These are phyloP conservation scores for Punctularia strigosozonata DNA, from an alignment of 768 basidiomycete genomes.

Conservation along the genomic window DNA sequence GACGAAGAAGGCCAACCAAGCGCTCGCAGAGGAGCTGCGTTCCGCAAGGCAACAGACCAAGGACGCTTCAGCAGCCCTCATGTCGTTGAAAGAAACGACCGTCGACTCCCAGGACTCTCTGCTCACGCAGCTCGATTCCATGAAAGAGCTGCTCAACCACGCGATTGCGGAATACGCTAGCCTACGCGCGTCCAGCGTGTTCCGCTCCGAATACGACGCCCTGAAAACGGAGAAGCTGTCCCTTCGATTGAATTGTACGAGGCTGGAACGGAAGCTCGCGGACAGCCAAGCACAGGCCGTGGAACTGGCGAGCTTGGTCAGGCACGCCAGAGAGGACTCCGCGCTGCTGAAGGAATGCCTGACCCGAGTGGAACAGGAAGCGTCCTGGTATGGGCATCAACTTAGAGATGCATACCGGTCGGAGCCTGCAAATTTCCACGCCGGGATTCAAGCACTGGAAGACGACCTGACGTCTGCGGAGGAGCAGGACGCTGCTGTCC, in stretches of 20 bases:
- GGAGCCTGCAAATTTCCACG: background rate
- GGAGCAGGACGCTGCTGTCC: background rate
- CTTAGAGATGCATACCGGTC: background rate
- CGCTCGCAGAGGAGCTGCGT: no score
- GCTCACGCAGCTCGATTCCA: no score
- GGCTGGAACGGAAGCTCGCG: conserved; percentile 56
- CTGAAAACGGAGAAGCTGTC: conserved; percentile 29
- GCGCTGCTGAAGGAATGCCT: conserved; percentile 21
- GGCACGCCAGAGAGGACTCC: conserved; percentile 44
- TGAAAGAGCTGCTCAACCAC: conserved; percentile 10
- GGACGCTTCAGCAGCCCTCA: no score
- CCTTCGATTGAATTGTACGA: conserved; percentile 30
- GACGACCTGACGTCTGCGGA: background rate
- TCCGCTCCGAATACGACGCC: conserved; percentile 20
- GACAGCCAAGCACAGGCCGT: conserved; percentile 57
- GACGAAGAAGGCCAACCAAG: no score
- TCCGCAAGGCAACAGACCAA: no score
- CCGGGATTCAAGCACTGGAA: background rate
- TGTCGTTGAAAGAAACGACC: no score
- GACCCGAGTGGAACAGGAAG: conserved; percentile 11
- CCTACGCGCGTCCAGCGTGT: conserved; percentile 33
- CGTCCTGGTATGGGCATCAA: background rate
- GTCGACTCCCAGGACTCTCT: no score
- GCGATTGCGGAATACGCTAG: conserved; percentile 44
- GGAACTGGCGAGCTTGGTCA: conserved; percentile 52